Evolutionary conservation across 1,139 yeast genomes (phyloP), one percentile per base, ranked within the genome.

Genomic region (Saccharomyces hybrid): DNA sequence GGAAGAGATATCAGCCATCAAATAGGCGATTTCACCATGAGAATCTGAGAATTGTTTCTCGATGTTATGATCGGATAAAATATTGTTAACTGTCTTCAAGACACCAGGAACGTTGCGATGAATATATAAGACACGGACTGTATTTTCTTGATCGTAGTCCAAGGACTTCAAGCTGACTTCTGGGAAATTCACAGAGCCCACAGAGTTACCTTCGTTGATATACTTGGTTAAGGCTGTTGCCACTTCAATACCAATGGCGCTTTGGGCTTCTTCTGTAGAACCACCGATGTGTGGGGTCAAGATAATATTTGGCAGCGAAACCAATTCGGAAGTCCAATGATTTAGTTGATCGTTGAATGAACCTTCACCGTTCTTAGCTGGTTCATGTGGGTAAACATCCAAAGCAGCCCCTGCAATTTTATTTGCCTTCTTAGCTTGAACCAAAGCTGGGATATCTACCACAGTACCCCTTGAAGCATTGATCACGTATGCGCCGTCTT

Each of bases 41-140:
- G 98, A 90, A 73, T 95, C 99, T 26, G 97, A 86, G 75, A 85
- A 93, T 78, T 93, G 99, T 75, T 93, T 93, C 75, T 91, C 98
- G 73, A 93, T 93, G 75, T 93, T 95, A 78, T 95, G 95, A 72
- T 86, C 85, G 58, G 96, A 88, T 73, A 93, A 83, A 66, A 93
- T 89, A 76, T 93, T 93, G 79, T 95, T 93, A 68, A 93, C 99
- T 48, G 96, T 90, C 73, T 90, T 88, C 80, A 93, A 80, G 56
- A 95, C 99, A 82, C 99, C 99, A 42, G 99, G 99, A 65, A 95
- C 97, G 75, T 93, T 93, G 74, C 88, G 95, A 77, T 93, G 99
- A 70, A 91, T 88, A 75, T 93, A 93, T 68, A 95, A 79, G 48
- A 93, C 96, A 78, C 99, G 88, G 63, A 91, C 98, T 52, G 85